These are phyloP conservation scores for Colletotrichum magnum DNA, from an alignment of 2,329 filamentous ascomycete genomes.

Conservation along the genomic window DNA sequence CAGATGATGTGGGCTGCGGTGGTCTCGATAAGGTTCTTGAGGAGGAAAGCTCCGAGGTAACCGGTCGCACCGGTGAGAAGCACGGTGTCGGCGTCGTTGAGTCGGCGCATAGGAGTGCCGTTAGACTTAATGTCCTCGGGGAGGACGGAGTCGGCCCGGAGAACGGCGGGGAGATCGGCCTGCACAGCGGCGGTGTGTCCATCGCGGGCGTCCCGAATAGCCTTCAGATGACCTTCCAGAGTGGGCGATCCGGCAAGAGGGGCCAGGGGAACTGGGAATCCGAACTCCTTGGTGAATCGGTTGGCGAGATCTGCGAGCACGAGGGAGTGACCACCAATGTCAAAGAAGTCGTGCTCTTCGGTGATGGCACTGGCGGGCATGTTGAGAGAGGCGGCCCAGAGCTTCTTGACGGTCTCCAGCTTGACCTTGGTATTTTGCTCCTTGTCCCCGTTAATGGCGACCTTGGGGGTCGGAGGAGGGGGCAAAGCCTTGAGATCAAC, in stretches of 20 bases:
- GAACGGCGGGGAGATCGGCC: constrained; percentile 78
- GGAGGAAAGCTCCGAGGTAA: constrained; percentile 81
- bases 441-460: constrained; percentile 56
- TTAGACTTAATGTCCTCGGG: constrained; percentile 77
- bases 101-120: constrained; percentile 66
- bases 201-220: constrained; percentile 78
- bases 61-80: constrained; percentile 83
- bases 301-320: constrained; percentile 84
- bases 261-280: constrained; percentile 79
- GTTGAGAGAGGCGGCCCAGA: constrained; percentile 80
- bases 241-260: constrained; percentile 81
- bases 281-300: constrained; percentile 77
- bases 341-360: constrained; percentile 83
- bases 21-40: constrained; percentile 76
- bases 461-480: constrained; percentile 69
- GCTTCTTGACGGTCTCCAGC: constrained; percentile 76
- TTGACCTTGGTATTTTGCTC: constrained; percentile 74
- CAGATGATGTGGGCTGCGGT: constrained; percentile 80
- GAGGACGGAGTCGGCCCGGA: constrained; percentile 76
- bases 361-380: constrained; percentile 75
- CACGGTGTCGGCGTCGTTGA: constrained; percentile 77
- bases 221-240: constrained; percentile 79
- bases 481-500: constrained; percentile 81
- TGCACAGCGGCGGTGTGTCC: constrained; percentile 82
- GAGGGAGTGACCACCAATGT: constrained; percentile 84